phyloP scores from a whole-genome alignment of 306 rosid genomes.

The Cucumis cinereus region DNA sequence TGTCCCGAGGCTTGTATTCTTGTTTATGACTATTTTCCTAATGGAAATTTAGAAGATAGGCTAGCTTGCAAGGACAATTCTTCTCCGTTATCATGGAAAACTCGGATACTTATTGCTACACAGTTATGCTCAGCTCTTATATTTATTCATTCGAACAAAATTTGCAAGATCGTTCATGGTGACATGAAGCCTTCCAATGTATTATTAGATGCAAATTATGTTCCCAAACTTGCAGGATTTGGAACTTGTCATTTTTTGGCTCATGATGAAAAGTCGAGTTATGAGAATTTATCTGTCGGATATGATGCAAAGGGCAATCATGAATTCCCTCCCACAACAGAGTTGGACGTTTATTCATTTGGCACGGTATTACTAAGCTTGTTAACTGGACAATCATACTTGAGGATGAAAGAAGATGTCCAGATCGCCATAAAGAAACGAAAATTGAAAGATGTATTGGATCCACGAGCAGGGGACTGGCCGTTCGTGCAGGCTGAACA shows the following conservation, averaged over 20 bases:
- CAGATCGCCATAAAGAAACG: conserved; percentile 36
- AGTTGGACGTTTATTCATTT: conserved; percentile 75
- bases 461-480: conserved; percentile 91
- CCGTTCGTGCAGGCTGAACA: conserved; percentile 60
- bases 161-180: conserved; percentile 62
- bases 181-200: conserved; percentile 70
- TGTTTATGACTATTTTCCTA: conserved; percentile 69
- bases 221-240: conserved; percentile 67
- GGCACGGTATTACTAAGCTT: conserved; percentile 56
- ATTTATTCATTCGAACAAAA: conserved; percentile 61
- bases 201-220: conserved; percentile 57
- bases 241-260: conserved; percentile 46
- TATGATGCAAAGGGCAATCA: conserved; percentile 43
- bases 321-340: conserved; percentile 43
- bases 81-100: conserved; percentile 73
- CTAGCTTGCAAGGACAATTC: conserved; percentile 50
- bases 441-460: conserved; percentile 40
- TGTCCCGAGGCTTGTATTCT: conserved; percentile 52
- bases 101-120: conserved; percentile 55
- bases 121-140: conserved; percentile 70
- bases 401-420: conserved; percentile 45
- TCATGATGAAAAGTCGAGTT: conserved; percentile 23
- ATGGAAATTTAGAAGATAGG: conserved; percentile 86
- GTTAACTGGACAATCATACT: conserved; percentile 56
- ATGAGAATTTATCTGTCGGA: conserved; percentile 22